Conservation (phyloP, 2,329 filamentous ascomycete genomes). For the Domatiomyces catenatus region DNA sequence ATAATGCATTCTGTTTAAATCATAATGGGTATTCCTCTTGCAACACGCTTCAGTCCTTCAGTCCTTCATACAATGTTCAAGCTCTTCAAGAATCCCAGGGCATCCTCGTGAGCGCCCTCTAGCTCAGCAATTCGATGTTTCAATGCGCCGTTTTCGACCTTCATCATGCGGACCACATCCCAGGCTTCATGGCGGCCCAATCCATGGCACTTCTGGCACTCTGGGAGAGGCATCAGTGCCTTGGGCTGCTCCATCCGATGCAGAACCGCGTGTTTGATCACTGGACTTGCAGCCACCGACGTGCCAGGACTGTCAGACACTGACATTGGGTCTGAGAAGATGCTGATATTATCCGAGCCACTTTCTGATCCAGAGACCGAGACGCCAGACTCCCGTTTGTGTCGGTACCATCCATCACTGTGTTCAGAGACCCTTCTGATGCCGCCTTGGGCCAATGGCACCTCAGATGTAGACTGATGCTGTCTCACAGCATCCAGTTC, state of each 20-base stretch:
- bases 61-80: slow-evolving; percentile 7
- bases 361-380: slow-evolving; percentile 40
- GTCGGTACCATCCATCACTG: slow-evolving; percentile 14
- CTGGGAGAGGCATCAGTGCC: slow-evolving; percentile 24
- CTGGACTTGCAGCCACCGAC: slow-evolving; percentile 8
- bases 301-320: slow-evolving; percentile 7
- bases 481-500: slow-evolving; percentile 25
- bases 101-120: slow-evolving; percentile 41
- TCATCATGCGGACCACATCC: slow-evolving; percentile 36
- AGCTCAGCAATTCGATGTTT: slow-evolving; percentile 38
- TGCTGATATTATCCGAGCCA: slow-evolving; percentile 35
- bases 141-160: slow-evolving; percentile 40
- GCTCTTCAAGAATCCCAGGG: slow-evolving; percentile 26
- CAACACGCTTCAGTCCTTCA: background rate
- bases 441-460: slow-evolving; percentile 5
- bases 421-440: slow-evolving; percentile 16
- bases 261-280: slow-evolving; percentile 5
- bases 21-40: background rate
- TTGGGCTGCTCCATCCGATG: slow-evolving; percentile 16
- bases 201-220: slow-evolving; percentile 29
- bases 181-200: slow-evolving; percentile 34
- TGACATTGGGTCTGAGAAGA: slow-evolving; percentile 28
- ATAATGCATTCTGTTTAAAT: background rate
- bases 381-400: slow-evolving; percentile 26
- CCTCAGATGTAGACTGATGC: slow-evolving; percentile 11